These are phyloP conservation scores for Pythium brassicae DNA, from an alignment of 352 stramenopile genomes.

Conservation along the genomic window DNA sequence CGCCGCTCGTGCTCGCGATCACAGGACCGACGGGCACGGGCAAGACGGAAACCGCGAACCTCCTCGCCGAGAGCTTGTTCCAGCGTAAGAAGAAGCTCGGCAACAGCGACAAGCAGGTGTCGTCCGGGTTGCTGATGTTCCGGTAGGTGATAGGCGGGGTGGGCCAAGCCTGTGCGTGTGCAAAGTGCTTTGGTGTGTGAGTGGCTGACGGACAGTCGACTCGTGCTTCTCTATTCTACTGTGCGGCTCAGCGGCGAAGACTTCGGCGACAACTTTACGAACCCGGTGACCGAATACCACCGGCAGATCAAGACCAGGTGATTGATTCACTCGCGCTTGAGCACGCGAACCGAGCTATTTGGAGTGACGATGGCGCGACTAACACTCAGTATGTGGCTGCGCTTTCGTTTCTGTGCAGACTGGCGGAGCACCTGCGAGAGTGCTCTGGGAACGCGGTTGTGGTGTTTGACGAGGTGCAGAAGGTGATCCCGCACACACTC, in stretches of 20 bases:
- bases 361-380: neutral
- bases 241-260: constrained; percentile 58
- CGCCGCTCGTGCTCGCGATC: constrained; percentile 83
- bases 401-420: constrained; percentile 23
- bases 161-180: neutral
- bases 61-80: constrained; percentile 82
- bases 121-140: constrained; percentile 53
- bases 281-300: constrained; percentile 81
- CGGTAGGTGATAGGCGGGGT: neutral
- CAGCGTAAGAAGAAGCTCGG: constrained; percentile 68
- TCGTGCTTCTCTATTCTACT: neutral
- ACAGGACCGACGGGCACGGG: constrained; percentile 86
- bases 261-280: constrained; percentile 81
- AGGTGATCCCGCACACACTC: constrained; percentile 86
- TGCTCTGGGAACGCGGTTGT: constrained; percentile 87
- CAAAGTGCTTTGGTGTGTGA: too few relatives aligned
- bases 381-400: neutral
- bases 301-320: constrained; percentile 79
- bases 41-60: constrained; percentile 89
- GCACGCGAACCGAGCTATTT: neutral
- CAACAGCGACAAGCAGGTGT: constrained; percentile 60
- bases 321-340: neutral
- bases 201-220: neutral
- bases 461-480: constrained; percentile 91
- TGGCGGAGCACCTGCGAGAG: constrained; percentile 72